phyloP scores from a whole-genome alignment of 2,329 filamentous ascomycete species.

The Cladophialophora chaetospira region DNA sequence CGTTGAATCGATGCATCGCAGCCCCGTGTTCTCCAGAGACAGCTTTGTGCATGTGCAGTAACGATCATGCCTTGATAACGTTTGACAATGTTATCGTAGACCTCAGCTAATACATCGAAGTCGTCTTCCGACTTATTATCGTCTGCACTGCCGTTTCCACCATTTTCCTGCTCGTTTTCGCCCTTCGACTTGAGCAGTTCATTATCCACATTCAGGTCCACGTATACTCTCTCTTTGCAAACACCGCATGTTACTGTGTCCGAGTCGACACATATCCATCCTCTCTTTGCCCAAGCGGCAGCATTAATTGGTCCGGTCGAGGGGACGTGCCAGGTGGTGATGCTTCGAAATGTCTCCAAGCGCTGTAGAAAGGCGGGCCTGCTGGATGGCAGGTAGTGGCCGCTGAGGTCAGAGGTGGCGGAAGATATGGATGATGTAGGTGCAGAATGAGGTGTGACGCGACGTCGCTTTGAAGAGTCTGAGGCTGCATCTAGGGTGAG shows the following conservation, averaged over 20 bases:
- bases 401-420: constrained; percentile 42
- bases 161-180: constrained; percentile 42
- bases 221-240: constrained; percentile 80
- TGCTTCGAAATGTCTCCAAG: constrained; percentile 83
- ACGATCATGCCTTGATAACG: constrained; percentile 74
- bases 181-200: constrained; percentile 22
- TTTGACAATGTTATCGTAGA: constrained; percentile 68
- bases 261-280: constrained; percentile 82
- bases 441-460: constrained; percentile 24
- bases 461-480: constrained; percentile 32
- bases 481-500: constrained; percentile 20
- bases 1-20: constrained; percentile 76
- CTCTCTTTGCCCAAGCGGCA: constrained; percentile 90
- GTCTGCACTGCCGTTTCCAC: constrained; percentile 42
- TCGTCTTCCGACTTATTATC: constrained; percentile 21
- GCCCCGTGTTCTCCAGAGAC: constrained; percentile 82
- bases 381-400: constrained; percentile 84
- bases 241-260: constrained; percentile 84
- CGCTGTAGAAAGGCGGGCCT: constrained; percentile 78
- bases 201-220: constrained; percentile 67
- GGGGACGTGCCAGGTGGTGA: constrained; percentile 82
- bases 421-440: constrained; percentile 35
- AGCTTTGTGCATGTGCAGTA: constrained; percentile 75
- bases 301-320: constrained; percentile 86
- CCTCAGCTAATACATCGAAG: constrained; percentile 29